phyloP scores from a whole-genome alignment of 1,284 basidiomycete species.

The Pseudozyma thailandica region DNA sequence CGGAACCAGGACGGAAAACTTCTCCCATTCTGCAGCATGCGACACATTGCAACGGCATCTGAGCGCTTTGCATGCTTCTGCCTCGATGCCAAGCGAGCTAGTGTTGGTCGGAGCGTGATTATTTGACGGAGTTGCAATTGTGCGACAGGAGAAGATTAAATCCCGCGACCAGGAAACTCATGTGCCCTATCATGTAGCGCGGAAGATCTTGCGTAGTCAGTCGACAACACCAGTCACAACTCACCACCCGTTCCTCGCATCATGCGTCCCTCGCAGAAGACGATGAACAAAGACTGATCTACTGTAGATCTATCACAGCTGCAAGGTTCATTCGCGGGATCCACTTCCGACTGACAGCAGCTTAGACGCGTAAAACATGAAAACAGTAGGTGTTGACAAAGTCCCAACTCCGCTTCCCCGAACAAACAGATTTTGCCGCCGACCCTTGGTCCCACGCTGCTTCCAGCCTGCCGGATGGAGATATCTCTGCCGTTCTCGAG shows the following conservation, averaged over 20 bases:
- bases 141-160: conserved; percentile 9
- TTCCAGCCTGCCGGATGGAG: background rate
- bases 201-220: too few relatives aligned
- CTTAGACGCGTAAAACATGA: too few relatives aligned
- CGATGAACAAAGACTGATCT: too few relatives aligned
- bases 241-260: too few relatives aligned
- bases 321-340: background rate
- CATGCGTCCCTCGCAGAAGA: too few relatives aligned
- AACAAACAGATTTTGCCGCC: too few relatives aligned
- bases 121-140: conserved; percentile 2
- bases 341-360: background rate
- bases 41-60: conserved; percentile 11
- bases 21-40: too few relatives aligned
- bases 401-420: conserved; percentile 20
- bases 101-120: conserved; percentile 10
- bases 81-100: background rate
- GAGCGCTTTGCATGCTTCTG: conserved; percentile 10
- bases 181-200: background rate
- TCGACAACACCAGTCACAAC: too few relatives aligned
- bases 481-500: too few relatives aligned
- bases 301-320: background rate
- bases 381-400: background rate
- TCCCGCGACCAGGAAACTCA: background rate
- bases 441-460: too few relatives aligned
- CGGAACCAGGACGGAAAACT: conserved; percentile 3